Base-by-base conservation (phyloP, 495 filamentous ascomycete species). In the Podospora bellae-mahoneyi region DNA sequence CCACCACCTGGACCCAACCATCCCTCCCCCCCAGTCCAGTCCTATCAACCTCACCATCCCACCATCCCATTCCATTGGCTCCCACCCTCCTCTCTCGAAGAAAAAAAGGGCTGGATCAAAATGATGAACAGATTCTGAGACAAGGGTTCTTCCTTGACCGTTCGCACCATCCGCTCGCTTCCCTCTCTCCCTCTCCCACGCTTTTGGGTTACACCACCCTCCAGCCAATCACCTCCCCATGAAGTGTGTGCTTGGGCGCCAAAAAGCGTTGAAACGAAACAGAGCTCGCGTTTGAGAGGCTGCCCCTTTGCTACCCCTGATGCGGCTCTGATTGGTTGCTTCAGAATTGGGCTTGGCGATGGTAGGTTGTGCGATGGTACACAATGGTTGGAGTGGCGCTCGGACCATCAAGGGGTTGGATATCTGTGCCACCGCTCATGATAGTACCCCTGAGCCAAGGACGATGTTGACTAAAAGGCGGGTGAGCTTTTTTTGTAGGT, bases 221-320 rank as follows among this genome's bases (percentile, higher is more conserved):
- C 9, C 15, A 48, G 9, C 7, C 39, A 48, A 48, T 16, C 1
- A 16, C 2, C 39, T 16, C 34, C 5, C 34, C 39, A 48, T 18
- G 7, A 48, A 48, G 39, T 48, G 34, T 39, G 34, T 10, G 39
- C 39, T 48, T 13, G 13, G 39, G 39, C 13, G 39, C 39, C 39
- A 6, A 48, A 65, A 57, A 39, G 20, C 6, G 19, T n/a, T 23
- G 70, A 72, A 69, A 72, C 70, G 67, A 72, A 69, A 69, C 71
- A 68, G 15, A 56, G 69, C 60, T 60, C 53, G 55, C 66, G 69
- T 71, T 71, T 71, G 69, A 71, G 63, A 64, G 26, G 53, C 58
- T 63, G 39, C 60, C 63, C 58, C 53, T 34, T 15, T 18, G 53
- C 48, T 60, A 57, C 69, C 66, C 69, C 66, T 64, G 64, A 48